These are phyloP conservation scores for Hermanozyma aechmeae DNA, from an alignment of 805 yeast genomes.

Conservation along the genomic window DNA sequence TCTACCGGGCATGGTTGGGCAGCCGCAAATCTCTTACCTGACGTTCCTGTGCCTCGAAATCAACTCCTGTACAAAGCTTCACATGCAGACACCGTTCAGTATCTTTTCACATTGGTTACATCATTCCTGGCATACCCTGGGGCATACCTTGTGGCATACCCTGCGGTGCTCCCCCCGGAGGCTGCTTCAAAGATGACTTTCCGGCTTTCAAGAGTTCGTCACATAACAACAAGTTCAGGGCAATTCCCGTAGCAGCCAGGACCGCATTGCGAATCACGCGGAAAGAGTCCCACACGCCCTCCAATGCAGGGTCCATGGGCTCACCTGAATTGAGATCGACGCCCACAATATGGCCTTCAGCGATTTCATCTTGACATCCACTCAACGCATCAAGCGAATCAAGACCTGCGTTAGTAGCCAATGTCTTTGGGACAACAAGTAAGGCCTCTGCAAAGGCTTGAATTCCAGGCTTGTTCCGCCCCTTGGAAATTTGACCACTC, in stretches of 20 bases:
- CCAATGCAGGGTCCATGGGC: conserved; percentile 89
- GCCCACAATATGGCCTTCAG: conserved; percentile 78
- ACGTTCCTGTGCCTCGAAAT: no score
- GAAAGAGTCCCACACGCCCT: conserved; percentile 95
- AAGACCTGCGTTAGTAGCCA: conserved; percentile 85
- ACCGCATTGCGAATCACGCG: conserved; percentile 90
- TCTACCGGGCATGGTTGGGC: no score
- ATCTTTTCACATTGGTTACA: conserved; percentile 2
- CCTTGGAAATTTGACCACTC: conserved; percentile 51
- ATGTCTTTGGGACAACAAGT: conserved; percentile 84
- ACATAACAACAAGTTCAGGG: conserved; percentile 84
- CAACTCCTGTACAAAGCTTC: no score
- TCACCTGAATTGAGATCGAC: conserved; percentile 87
- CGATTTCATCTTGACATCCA: conserved; percentile 80
- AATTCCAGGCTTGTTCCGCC: conserved; percentile 83
- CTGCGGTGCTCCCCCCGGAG: conserved; percentile 15
- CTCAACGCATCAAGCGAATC: conserved; percentile 87
- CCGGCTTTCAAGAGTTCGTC: conserved; percentile 98
- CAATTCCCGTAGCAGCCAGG: conserved; percentile 88
- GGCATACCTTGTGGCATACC: conserved; percentile 12
- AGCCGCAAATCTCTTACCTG: no score
- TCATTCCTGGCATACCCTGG: conserved; percentile 12
- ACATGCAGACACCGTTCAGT: no score
- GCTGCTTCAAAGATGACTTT: conserved; percentile 77
- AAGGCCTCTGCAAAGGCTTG: conserved; percentile 91